Percentiles rank a stretch among this genome's conserved stretches.
Conservation (phyloP, 768 basidiomycete species). For the Baorangia bicolor region DNA sequence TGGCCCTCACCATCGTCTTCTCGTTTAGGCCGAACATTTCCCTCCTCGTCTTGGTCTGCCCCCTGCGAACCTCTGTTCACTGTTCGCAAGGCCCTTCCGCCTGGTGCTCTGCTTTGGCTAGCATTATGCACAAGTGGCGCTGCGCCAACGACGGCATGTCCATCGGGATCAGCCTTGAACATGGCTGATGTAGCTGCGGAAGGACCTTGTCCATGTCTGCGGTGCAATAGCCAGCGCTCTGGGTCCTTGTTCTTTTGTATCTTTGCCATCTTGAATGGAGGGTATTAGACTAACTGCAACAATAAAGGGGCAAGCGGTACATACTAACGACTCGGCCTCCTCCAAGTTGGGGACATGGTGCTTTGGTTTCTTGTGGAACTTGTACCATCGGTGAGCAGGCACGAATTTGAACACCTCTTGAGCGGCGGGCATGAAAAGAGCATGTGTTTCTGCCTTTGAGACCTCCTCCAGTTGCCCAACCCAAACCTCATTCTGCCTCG, state of each 20-base stretch:
- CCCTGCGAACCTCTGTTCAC: conserved; percentile 66
- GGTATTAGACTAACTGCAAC: neutral
- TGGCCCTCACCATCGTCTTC: conserved; percentile 78
- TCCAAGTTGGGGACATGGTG: conserved; percentile 67
- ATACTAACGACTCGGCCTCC: conserved; percentile 68
- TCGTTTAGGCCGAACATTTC: conserved; percentile 49
- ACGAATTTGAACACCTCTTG: conserved; percentile 86
- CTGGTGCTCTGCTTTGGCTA: conserved; percentile 63
- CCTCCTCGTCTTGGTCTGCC: conserved; percentile 69
- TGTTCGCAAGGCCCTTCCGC: conserved; percentile 61
- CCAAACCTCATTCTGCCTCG: conserved; percentile 70
- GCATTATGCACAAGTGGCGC: conserved; percentile 48
- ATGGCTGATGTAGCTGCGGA: conserved; percentile 65
- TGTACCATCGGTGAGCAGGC: conserved; percentile 87
- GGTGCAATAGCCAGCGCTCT: conserved; percentile 65
- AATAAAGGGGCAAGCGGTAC: conserved; percentile 10
- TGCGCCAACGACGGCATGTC: conserved; percentile 39
- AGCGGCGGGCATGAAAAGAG: conserved; percentile 81
- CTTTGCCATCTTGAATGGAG: conserved; percentile 31
- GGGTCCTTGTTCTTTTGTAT: conserved; percentile 75
- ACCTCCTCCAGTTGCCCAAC: conserved; percentile 80
- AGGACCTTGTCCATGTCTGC: conserved; percentile 55
- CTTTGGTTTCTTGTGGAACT: conserved; percentile 83
- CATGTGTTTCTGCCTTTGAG: conserved; percentile 66
- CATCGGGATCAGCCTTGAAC: conserved; percentile 65